A percentile compares a stretch with the other conserved stretches of the same genome.
These are phyloP conservation scores for Castanea sativa DNA, from an alignment of 306 rosid genomes.

Conservation along the genomic window DNA sequence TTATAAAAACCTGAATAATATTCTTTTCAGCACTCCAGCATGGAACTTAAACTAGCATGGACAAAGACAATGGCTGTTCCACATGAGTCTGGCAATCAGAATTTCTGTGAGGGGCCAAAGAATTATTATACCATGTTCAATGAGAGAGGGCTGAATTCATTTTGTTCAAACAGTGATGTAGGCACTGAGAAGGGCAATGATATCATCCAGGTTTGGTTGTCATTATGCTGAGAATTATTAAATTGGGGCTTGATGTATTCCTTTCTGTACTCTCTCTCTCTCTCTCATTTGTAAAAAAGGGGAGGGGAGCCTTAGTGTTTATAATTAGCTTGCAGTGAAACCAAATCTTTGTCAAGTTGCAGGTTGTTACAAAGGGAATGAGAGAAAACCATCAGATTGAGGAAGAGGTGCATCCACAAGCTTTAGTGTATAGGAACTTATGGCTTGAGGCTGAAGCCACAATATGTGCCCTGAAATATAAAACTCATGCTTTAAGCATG, in stretches of 20 bases:
- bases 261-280: not conserved
- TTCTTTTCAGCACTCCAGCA: slow-evolving; percentile 27
- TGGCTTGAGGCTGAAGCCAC: slow-evolving; percentile 73
- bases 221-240: slow-evolving; percentile 1
- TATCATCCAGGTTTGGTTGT: slow-evolving; percentile 37
- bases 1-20: slow-evolving; percentile 31
- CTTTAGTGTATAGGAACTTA: slow-evolving; percentile 39
- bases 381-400: slow-evolving; percentile 33
- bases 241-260: slow-evolving; percentile 5
- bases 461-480: slow-evolving; percentile 44
- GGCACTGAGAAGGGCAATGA: slow-evolving; percentile 40
- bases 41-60: slow-evolving; percentile 36
- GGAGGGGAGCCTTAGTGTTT: not conserved
- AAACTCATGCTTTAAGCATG: slow-evolving; percentile 38
- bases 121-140: slow-evolving; percentile 25
- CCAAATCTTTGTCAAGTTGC: slow-evolving; percentile 23
- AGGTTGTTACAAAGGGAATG: slow-evolving; percentile 35
- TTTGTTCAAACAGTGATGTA: slow-evolving; percentile 29
- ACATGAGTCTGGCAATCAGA: slow-evolving; percentile 26
- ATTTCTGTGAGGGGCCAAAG: slow-evolving; percentile 14
- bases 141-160: slow-evolving; percentile 29
- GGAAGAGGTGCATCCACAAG: slow-evolving; percentile 47
- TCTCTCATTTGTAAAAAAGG: not conserved
- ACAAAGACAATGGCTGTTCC: slow-evolving; percentile 27
- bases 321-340: not conserved